Conservation (phyloP, 495 filamentous ascomycete species). For the Jackrogersella minutella region DNA sequence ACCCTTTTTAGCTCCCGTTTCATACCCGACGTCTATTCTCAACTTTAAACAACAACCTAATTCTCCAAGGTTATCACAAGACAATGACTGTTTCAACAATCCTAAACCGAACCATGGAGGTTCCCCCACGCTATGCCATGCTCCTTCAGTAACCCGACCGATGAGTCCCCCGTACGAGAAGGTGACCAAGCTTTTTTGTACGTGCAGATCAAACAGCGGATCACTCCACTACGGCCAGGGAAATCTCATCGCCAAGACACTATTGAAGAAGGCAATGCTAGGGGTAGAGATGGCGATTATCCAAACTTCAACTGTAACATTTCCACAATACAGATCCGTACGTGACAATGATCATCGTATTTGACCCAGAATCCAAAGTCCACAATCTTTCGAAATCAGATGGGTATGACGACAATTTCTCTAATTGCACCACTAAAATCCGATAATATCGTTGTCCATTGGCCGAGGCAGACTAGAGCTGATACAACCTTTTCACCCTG, state of each 20-base stretch:
- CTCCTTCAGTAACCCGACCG: not conserved
- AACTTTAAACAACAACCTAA: not conserved
- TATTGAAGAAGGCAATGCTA: not conserved
- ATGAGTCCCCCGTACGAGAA: not conserved
- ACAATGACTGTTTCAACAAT: slow-evolving; percentile 33
- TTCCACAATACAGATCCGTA: slow-evolving; percentile 14
- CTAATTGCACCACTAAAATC: slow-evolving; percentile 4
- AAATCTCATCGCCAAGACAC: slow-evolving; percentile 35
- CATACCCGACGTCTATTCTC: slow-evolving; percentile 11
- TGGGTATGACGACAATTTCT: slow-evolving; percentile 16
- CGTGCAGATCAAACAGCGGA: slow-evolving; percentile 29
- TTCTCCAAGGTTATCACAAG: not conserved
- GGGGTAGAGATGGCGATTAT: slow-evolving; percentile 1
- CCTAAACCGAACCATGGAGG: slow-evolving; percentile 19
- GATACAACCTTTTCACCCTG: slow-evolving; percentile 18
- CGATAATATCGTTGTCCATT: slow-evolving; percentile 12
- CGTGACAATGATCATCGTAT: slow-evolving; percentile 31
- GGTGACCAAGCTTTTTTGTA: slow-evolving; percentile 33
- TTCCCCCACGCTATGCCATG: slow-evolving; percentile 26
- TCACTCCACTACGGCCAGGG: slow-evolving; percentile 14
- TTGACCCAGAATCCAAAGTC: slow-evolving; percentile 11
- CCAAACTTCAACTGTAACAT: slow-evolving; percentile 33
- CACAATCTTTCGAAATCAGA: slow-evolving; percentile 18
- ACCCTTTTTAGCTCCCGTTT: slow-evolving; percentile 15
- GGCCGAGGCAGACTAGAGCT: slow-evolving; percentile 13